Evolutionary conservation across 768 basidiomycete species (phyloP).

Genomic region (Lentinula guzmanii): DNA sequence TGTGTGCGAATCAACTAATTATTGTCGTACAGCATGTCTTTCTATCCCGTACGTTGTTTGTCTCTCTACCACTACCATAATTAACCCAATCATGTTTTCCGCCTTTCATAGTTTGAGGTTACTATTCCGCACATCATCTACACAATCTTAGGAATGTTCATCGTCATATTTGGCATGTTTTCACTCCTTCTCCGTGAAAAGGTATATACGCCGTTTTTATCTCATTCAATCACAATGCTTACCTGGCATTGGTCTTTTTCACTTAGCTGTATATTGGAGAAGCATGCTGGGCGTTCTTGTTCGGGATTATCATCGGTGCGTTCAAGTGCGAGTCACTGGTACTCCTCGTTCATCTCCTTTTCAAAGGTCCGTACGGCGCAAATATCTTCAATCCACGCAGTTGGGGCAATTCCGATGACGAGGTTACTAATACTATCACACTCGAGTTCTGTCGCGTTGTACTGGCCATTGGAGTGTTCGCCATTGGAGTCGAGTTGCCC

Average conservation of each 20-base stretch:
- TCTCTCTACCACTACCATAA: background rate
- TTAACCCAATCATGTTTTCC: background rate
- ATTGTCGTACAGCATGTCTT: slow-evolving; percentile 2
- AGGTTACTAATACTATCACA: slow-evolving; percentile 66
- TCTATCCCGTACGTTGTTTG: slow-evolving; percentile 1
- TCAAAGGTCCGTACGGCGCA: slow-evolving; percentile 73
- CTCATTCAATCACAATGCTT: background rate
- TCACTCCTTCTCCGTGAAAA: slow-evolving; percentile 86
- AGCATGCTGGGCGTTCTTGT: slow-evolving; percentile 91
- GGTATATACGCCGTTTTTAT: slow-evolving; percentile 28
- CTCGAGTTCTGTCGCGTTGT: slow-evolving; percentile 90
- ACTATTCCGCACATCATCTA: slow-evolving; percentile 58
- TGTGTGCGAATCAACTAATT: background rate
- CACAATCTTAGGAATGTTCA: slow-evolving; percentile 61
- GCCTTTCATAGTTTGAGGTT: slow-evolving; percentile 32
- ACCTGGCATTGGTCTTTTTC: background rate
- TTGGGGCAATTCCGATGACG: slow-evolving; percentile 53
- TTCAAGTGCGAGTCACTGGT: slow-evolving; percentile 7
- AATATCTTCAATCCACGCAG: slow-evolving; percentile 75
- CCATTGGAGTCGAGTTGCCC: slow-evolving; percentile 95
- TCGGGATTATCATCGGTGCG: slow-evolving; percentile 85
- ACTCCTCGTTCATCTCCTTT: slow-evolving; percentile 6
- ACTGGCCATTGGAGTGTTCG: slow-evolving; percentile 95
- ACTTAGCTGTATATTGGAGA: slow-evolving; percentile 86
- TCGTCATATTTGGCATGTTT: slow-evolving; percentile 89